Evolutionary conservation across 768 basidiomycete species (phyloP).

Genomic region (Lepiota venenata): DNA sequence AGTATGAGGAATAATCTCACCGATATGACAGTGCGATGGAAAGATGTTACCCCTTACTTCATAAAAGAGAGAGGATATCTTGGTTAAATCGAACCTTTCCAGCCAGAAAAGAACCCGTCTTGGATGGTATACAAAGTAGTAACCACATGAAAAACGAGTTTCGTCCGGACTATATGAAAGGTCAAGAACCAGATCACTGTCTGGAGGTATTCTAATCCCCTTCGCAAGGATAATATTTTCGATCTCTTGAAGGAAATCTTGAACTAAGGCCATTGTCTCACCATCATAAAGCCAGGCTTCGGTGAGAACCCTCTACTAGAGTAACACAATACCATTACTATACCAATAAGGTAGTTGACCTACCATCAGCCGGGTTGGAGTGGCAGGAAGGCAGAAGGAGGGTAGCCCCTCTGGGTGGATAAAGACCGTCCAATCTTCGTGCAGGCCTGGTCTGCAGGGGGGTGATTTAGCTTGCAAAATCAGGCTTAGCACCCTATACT

Average conservation of each 20-base stretch:
- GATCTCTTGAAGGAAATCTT: not conserved
- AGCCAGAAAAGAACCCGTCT: conserved; percentile 3
- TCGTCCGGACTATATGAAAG: not conserved
- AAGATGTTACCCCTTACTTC: not conserved
- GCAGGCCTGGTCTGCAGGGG: too few relatives aligned
- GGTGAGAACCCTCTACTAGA: too few relatives aligned
- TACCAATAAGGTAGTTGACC: too few relatives aligned
- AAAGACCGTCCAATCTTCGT: too few relatives aligned
- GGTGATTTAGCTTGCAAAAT: too few relatives aligned
- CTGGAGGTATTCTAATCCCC: not conserved
- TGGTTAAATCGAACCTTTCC: not conserved
- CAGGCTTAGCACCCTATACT: too few relatives aligned
- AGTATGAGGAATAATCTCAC: not conserved
- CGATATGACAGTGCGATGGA: not conserved
- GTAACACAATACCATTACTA: too few relatives aligned
- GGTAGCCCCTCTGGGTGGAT: too few relatives aligned
- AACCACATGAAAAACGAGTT: not conserved
- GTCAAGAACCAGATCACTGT: conserved; percentile 5
- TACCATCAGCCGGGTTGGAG: too few relatives aligned
- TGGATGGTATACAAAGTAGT: conserved; percentile 3
- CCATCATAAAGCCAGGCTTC: too few relatives aligned
- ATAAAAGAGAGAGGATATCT: not conserved
- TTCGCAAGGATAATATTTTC: not conserved
- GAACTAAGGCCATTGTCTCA: too few relatives aligned
- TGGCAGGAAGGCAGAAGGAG: too few relatives aligned